Conservation (phyloP, 192 early-diverging fungal species). For the Podila clonocystis region DNA sequence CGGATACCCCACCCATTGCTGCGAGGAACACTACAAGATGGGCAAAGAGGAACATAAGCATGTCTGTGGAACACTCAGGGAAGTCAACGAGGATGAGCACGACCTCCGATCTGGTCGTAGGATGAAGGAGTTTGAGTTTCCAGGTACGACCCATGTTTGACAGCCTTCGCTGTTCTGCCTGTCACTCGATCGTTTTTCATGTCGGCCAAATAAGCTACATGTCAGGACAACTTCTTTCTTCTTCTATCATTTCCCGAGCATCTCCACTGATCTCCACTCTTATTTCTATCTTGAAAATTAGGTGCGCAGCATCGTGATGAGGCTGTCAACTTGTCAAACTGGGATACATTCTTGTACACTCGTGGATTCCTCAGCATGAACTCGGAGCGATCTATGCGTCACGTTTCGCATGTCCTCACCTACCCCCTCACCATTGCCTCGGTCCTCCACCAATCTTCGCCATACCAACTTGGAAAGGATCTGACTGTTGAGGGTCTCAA, state of each 20-base stretch:
- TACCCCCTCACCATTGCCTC: slow-evolving; percentile 83
- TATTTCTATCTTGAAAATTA: background rate
- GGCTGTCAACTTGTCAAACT: slow-evolving; percentile 78
- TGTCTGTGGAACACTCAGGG: slow-evolving; percentile 67
- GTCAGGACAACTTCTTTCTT: background rate
- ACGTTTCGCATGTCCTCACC: slow-evolving; percentile 82
- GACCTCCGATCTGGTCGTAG: slow-evolving; percentile 79
- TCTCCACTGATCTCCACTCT: background rate
- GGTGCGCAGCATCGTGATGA: slow-evolving; percentile 75
- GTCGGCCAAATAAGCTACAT: background rate
- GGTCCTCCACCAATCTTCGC: slow-evolving; percentile 76
- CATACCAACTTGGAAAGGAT: slow-evolving; percentile 68
- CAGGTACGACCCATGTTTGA: slow-evolving; percentile 51
- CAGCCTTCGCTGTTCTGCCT: background rate
- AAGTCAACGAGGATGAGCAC: slow-evolving; percentile 83
- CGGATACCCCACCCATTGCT: slow-evolving; percentile 84
- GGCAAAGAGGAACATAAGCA: slow-evolving; percentile 66
- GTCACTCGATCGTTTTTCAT: background rate
- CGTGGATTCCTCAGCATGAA: slow-evolving; percentile 79
- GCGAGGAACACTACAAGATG: slow-evolving; percentile 70
- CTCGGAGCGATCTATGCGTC: slow-evolving; percentile 76
- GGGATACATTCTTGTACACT: slow-evolving; percentile 84
- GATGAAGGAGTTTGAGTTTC: slow-evolving; percentile 85
- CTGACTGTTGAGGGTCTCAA: slow-evolving; percentile 79
- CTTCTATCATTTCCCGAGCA: background rate